Evolutionary conservation across 2,329 filamentous ascomycete genomes (phyloP).

Genomic region (Ophiosphaerella herpotricha): DNA sequence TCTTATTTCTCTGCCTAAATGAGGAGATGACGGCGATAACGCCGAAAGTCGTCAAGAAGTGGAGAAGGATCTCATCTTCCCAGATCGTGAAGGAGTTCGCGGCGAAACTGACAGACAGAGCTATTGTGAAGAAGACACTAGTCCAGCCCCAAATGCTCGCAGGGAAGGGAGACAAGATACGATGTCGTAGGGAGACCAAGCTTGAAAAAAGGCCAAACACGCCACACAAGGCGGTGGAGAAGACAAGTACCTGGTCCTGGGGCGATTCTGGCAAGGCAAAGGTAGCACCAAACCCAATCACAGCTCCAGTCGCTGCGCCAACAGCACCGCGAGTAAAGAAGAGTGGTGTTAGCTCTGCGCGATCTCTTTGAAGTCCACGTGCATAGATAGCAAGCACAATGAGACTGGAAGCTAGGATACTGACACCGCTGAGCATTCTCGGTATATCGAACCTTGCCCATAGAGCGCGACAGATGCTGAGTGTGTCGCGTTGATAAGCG

Average conservation of each 20-base stretch:
- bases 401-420: slow-evolving; percentile 70
- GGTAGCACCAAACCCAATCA: slow-evolving; percentile 49
- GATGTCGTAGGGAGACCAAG: slow-evolving; percentile 48
- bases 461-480: slow-evolving; percentile 77
- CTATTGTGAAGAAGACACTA: slow-evolving; percentile 77
- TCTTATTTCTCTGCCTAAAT: slow-evolving; percentile 68
- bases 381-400: slow-evolving; percentile 75
- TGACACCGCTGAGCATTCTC: slow-evolving; percentile 81
- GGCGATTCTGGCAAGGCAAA: slow-evolving; percentile 48
- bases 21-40: slow-evolving; percentile 74
- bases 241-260: slow-evolving; percentile 48
- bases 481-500: slow-evolving; percentile 76
- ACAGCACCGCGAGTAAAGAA: slow-evolving; percentile 58
- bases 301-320: slow-evolving; percentile 53
- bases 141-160: slow-evolving; percentile 88
- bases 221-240: slow-evolving; percentile 47
- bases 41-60: slow-evolving; percentile 89
- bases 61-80: slow-evolving; percentile 93
- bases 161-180: slow-evolving; percentile 63
- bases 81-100: slow-evolving; percentile 99
- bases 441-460: slow-evolving; percentile 92
- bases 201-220: slow-evolving; percentile 47
- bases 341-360: slow-evolving; percentile 57
- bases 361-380: slow-evolving; percentile 58
- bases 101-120: slow-evolving; percentile 90